Conservation (phyloP, 2,329 filamentous ascomycete genomes). For the Fusarium illudens region DNA sequence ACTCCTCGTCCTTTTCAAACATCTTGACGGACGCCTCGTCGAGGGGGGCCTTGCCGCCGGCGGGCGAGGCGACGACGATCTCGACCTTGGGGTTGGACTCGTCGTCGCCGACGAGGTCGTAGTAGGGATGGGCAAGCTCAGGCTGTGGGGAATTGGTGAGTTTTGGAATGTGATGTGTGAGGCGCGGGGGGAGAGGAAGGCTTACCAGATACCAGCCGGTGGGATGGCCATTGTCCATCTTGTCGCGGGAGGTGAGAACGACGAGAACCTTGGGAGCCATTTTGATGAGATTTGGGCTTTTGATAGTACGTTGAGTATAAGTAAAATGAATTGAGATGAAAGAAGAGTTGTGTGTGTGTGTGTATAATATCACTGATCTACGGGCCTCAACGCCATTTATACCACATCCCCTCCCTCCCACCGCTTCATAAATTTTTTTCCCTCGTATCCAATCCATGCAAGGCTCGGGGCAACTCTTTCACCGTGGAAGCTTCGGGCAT, state of each 20-base stretch:
- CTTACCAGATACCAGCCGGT: conserved; percentile 77
- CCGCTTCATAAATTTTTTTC: conserved; percentile 6
- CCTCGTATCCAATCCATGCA: conserved; percentile 4
- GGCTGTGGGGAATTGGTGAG: conserved; percentile 49
- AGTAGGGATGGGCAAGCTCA: conserved; percentile 72
- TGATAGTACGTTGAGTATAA: not conserved
- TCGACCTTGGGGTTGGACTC: conserved; percentile 55
- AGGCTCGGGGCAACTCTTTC: conserved; percentile 20
- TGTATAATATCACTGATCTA: not conserved
- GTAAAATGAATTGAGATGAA: not conserved
- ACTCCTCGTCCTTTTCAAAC: conserved; percentile 62
- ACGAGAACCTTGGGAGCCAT: conserved; percentile 72
- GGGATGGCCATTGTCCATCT: conserved; percentile 59
- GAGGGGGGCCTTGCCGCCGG: conserved; percentile 68
- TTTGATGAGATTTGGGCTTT: conserved; percentile 16
- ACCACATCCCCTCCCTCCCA: conserved; percentile 3
- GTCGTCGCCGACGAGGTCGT: conserved; percentile 55
- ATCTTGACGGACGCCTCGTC: conserved; percentile 66
- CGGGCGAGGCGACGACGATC: conserved; percentile 68
- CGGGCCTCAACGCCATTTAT: conserved; percentile 19
- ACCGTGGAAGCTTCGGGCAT: conserved; percentile 10
- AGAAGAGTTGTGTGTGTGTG: not conserved
- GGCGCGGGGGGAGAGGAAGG: not conserved
- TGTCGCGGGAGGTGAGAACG: conserved; percentile 71
- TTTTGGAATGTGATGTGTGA: not conserved